Evolutionary conservation across 2,329 filamentous ascomycete genomes (phyloP), one percentile per base, ranked within the genome.

Genomic region (Penicillium polonicum): DNA sequence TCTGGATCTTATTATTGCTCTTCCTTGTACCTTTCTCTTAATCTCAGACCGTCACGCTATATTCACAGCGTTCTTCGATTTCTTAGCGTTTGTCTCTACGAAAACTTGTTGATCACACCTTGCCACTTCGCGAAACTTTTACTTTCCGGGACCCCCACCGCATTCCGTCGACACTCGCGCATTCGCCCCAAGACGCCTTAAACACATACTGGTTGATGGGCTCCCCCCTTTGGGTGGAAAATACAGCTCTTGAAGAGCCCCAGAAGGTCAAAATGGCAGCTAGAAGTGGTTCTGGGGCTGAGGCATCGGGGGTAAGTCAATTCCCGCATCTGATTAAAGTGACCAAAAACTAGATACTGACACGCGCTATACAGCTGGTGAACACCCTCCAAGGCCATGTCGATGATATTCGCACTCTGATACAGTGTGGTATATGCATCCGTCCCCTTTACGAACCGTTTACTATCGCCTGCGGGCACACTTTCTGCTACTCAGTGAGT

Each of bases 371-470:
- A 23, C 52, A 77, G 74, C 72, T 79, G 35, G 65, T 77, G 27
- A 64, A 75, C 58, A 79, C 75, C 6, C 68, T 80, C 19, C 78
- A 80, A 65, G 72, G 76, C 45, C 85, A 88, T 70, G 80, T 89
- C 45, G 81, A 86, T 65, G 80, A 82, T 64, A 82, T 89, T 60
- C 81, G 85, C 62, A 76, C 74, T 31, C 78, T 87, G 33, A 76
- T 88, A 65, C 86, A 85, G 57, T 90, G 87, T 76, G 85, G 86
- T 62, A 86, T 90, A 61, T 90, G 87, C 72, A 83, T 88, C 63
- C 82, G 84, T 55, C 81, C 87, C 48, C 80, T 89, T 49, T 89
- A 88, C 73, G 86, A 89, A 71, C 87, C 87, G 2, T 90, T 85
- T 73, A 87, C 84, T 19, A 80, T 89, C 52, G 79, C 79, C 7